Base-by-base conservation (phyloP, 257 asterid species). In the Verbascum thapsus region DNA sequence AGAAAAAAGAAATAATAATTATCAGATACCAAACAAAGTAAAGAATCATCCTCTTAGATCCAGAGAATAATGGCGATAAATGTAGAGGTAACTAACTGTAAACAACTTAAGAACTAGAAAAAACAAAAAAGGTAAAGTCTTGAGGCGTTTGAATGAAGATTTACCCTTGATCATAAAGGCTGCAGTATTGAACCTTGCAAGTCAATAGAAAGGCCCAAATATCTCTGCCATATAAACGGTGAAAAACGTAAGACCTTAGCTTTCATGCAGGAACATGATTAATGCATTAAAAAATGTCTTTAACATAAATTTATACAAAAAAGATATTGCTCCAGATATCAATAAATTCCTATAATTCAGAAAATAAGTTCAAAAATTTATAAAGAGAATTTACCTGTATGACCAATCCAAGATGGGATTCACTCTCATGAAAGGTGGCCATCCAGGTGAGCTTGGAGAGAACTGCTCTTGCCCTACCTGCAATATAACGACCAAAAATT, bases 351-450 rank as follows among this genome's bases (percentile, higher is more conserved):
- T 10, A 51, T 10, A 48, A 41, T 19, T 45, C 35, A 26, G 63
- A 51, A 48, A 72, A 59, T 35, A 19, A 44, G 38, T 39, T 43
- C 20, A 42, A 58, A 20, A 30, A 38, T 61, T 45, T 57, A 48
- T 34, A 30, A 22, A 42, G 13, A 5, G 2, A 32, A 69, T 76
- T 13, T 1, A 87, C 98, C 96, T 88, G 84, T 88, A 91, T 15
- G 96, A 91, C 98, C 98, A 91, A 80, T 91, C 98, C 81, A 91
- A 78, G 38, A 91, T 86, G 72, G 98, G 98, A 72, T 91, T 91
- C 72, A 91, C 95, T 81, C 96, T 84, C 98, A 91, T 91, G 74
- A 91, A 91, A 78, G 95, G 81, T 16, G 98, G 96, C 96, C 95
- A 88, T 41, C 98, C 96, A 35, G 88, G 91, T 23, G 98, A 86